phyloP scores from a whole-genome alignment of 768 basidiomycete species.

The Tremella yokohamensis region DNA sequence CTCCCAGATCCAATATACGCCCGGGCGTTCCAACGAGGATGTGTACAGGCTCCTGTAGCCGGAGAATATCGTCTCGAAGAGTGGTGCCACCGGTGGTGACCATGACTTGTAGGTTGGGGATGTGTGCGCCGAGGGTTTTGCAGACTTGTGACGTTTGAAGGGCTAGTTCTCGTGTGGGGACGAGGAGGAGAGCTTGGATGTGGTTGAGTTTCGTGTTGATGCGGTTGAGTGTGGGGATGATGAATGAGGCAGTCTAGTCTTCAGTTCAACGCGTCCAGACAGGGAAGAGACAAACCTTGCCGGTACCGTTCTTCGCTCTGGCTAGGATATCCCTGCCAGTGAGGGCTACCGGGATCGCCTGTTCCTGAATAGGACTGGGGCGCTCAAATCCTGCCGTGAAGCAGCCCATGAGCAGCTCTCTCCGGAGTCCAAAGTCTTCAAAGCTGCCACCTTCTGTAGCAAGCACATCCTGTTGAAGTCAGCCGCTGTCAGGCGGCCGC shows the following conservation, averaged over 20 bases:
- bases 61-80: conserved; percentile 94
- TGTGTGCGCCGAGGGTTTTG: conserved; percentile 93
- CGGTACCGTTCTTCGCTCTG: conserved; percentile 62
- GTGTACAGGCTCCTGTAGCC: conserved; percentile 83
- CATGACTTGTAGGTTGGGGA: conserved; percentile 87
- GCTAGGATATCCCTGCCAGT: conserved; percentile 75
- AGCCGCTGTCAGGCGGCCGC: background rate
- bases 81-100: conserved; percentile 98
- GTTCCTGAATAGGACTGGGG: conserved; percentile 98
- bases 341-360: conserved; percentile 92
- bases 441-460: conserved; percentile 91
- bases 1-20: conserved; percentile 87
- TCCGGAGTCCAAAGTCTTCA: conserved; percentile 85
- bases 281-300: conserved; percentile 51
- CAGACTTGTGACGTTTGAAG: conserved; percentile 98
- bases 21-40: conserved; percentile 97
- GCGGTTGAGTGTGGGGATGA: conserved; percentile 93
- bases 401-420: conserved; percentile 98
- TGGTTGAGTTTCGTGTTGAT: conserved; percentile 76
- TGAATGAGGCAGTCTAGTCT: conserved; percentile 90
- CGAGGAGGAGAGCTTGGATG: conserved; percentile 93
- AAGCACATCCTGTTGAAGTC: conserved; percentile 66
- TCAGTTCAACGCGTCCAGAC: conserved; percentile 8
- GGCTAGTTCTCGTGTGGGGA: conserved; percentile 97
- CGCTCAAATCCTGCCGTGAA: conserved; percentile 91